Conservation (phyloP, 129 eudicot genomes). For the Arctium minus region DNA sequence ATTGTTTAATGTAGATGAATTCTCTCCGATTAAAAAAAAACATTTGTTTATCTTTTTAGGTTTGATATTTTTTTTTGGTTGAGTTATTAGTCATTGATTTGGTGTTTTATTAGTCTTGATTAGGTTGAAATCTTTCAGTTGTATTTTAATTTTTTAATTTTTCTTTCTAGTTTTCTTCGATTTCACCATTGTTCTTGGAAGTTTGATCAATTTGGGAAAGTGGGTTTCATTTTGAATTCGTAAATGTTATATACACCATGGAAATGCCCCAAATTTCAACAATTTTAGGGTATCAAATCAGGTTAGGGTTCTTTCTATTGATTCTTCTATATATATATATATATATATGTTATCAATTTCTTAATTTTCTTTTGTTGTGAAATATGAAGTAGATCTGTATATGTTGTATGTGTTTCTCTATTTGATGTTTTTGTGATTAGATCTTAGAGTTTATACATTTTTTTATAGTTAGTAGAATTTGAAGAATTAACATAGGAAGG, state of each 20-base stretch:
- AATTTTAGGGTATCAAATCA: constrained; percentile 16
- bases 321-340: not conserved
- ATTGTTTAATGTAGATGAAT: constrained; percentile 7
- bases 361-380: constrained; percentile 12
- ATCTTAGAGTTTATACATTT: constrained; percentile 13
- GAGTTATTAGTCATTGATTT: constrained; percentile 28
- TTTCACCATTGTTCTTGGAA: constrained; percentile 8
- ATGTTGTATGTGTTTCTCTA: constrained; percentile 18
- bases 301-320: constrained; percentile 31
- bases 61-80: not conserved
- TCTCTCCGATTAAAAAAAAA: constrained; percentile 6
- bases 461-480: not conserved
- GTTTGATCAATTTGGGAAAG: constrained; percentile 13
- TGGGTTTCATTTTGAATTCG: constrained; percentile 21
- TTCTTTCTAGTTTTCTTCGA: not conserved
- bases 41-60: constrained; percentile 24
- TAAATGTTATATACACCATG: constrained; percentile 1
- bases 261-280: constrained; percentile 8
- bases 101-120: constrained; percentile 36
- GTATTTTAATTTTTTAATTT: not conserved
- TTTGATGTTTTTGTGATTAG: constrained; percentile 23
- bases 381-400: constrained; percentile 23
- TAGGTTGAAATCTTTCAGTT: constrained; percentile 30
- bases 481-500: not conserved
- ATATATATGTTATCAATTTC: not conserved